phyloP scores from a whole-genome alignment of 2,329 filamentous ascomycete genomes.

The Cordyceps sp. region DNA sequence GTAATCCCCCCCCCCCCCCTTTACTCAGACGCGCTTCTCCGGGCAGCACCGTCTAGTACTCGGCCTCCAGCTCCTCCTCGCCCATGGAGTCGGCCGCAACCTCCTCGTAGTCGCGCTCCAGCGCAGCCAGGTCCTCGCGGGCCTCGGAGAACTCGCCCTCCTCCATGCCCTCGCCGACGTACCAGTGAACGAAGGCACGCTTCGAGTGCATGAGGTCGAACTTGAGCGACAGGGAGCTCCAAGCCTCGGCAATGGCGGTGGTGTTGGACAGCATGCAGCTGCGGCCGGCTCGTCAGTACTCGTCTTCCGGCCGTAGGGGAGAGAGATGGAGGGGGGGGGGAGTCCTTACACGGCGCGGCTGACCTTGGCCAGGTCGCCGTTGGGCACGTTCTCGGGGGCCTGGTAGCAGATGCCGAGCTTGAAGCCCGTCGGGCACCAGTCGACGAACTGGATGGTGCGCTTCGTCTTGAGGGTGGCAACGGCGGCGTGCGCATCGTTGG shows the following conservation, averaged over 20 bases:
- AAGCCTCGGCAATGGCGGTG: conserved; percentile 94
- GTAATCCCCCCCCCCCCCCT: conserved; percentile 4
- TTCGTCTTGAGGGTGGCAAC: conserved; percentile 98
- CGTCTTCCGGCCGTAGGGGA: no score
- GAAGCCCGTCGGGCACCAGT: conserved; percentile 99
- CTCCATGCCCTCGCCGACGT: conserved; percentile 99
- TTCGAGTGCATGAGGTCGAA: conserved; percentile 99
- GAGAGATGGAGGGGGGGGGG: not conserved
- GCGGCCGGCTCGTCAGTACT: conserved; percentile 9
- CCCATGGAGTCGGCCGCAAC: conserved; percentile 89
- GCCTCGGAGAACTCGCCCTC: conserved; percentile 99
- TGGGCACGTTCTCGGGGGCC: conserved; percentile 86
- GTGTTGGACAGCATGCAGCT: conserved; percentile 99
- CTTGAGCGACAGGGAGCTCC: conserved; percentile 91
- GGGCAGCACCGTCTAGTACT: conserved; percentile 50
- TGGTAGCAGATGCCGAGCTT: conserved; percentile 99
- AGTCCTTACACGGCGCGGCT: conserved; percentile 84
- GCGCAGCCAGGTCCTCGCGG: conserved; percentile 91
- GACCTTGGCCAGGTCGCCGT: conserved; percentile 94
- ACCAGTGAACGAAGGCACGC: conserved; percentile 99
- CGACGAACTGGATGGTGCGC: conserved; percentile 97
- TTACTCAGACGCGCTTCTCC: conserved; percentile 1
- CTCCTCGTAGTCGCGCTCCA: conserved; percentile 98
- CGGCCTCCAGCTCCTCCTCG: conserved; percentile 72
- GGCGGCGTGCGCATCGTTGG: conserved; percentile 84